These are phyloP conservation scores for Chaetoceros muelleri DNA, from an alignment of 108 stramenopile genomes.

Conservation along the genomic window DNA sequence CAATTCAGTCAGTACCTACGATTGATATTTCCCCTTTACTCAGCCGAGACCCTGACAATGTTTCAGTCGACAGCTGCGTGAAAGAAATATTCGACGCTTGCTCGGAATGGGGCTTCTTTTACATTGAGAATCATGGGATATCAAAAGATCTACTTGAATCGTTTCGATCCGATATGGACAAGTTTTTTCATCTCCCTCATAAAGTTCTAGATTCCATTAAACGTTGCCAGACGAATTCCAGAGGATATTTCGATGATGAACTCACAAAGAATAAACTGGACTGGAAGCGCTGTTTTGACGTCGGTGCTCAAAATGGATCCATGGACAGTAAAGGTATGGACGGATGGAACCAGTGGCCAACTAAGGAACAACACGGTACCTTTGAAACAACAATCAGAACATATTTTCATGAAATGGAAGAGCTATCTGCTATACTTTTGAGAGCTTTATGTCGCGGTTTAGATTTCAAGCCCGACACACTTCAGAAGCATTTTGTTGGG, in stretches of 20 bases:
- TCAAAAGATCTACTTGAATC: constrained; percentile 33
- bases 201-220: constrained; percentile 46
- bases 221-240: constrained; percentile 60
- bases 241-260: constrained; percentile 92
- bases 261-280: constrained; percentile 83
- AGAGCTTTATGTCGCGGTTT: constrained; percentile 49
- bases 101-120: constrained; percentile 82
- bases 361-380: constrained; percentile 31
- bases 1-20: constrained; percentile 17
- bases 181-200: constrained; percentile 69
- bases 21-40: constrained; percentile 27
- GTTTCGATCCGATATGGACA: constrained; percentile 38
- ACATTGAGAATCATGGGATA: constrained; percentile 70
- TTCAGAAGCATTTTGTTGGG: constrained; percentile 4
- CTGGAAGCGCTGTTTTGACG: constrained; percentile 83
- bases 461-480: constrained; percentile 26
- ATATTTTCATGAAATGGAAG: constrained; percentile 62
- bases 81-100: constrained; percentile 54
- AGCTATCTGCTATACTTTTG: constrained; percentile 50
- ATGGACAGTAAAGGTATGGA: constrained; percentile 71
- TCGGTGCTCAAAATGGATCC: constrained; percentile 64
- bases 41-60: background rate
- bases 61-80: constrained; percentile 17
- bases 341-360: constrained; percentile 82
- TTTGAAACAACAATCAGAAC: constrained; percentile 44